Conservation (phyloP, 768 basidiomycete species). For the Serendipita sp. region DNA sequence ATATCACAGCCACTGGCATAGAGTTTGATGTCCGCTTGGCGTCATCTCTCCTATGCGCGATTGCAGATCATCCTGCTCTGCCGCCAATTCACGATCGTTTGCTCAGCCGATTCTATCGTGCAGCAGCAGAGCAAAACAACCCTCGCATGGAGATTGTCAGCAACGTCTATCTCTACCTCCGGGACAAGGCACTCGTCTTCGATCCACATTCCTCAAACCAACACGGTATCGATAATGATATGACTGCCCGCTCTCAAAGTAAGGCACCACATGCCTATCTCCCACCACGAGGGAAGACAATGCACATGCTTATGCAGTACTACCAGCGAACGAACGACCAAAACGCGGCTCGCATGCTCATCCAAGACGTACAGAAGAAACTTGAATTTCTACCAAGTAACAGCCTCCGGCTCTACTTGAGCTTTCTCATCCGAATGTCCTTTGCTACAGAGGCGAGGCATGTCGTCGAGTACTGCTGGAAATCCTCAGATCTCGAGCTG, state of each 20-base stretch:
- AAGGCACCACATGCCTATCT: background rate
- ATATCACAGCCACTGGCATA: background rate
- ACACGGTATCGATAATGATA: background rate
- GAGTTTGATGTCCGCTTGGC: background rate
- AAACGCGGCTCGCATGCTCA: background rate
- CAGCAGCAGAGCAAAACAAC: background rate
- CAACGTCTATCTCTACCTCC: background rate
- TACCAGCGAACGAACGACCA: background rate
- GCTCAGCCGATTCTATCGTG: background rate
- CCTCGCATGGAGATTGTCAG: background rate
- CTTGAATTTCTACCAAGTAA: background rate
- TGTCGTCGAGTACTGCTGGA: background rate
- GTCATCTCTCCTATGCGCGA: background rate
- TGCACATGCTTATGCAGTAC: background rate
- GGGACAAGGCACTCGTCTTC: background rate
- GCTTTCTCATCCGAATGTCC: background rate
- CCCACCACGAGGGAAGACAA: background rate
- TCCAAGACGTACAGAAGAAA: background rate
- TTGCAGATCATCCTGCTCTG: background rate
- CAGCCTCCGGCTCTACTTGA: background rate
- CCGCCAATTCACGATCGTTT: background rate
- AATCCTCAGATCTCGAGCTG: background rate
- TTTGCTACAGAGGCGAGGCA: background rate
- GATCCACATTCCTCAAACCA: too few species aligned
- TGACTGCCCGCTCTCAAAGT: background rate